Evolutionary conservation across 208 protist species (phyloP).

Genomic region (Leishmania mexicana): DNA sequence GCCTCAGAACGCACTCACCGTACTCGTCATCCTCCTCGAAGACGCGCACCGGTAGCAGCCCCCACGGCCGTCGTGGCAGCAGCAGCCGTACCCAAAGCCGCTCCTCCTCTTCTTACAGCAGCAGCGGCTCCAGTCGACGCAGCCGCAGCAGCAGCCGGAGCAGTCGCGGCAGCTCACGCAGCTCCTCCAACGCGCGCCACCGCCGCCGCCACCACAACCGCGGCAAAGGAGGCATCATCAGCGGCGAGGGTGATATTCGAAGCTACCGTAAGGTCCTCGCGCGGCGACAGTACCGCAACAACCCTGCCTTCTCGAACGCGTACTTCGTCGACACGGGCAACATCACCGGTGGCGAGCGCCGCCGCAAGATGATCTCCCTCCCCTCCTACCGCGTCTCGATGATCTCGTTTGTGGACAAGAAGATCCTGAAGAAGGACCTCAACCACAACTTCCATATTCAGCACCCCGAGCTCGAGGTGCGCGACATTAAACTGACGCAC

Average conservation of each 20-base stretch:
- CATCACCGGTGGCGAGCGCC: constrained; percentile 86
- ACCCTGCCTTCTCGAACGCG: constrained; percentile 72
- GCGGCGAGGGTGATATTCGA: constrained; percentile 50
- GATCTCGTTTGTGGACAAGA: constrained; percentile 84
- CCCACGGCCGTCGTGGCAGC: constrained; percentile 28
- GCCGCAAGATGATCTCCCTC: constrained; percentile 78
- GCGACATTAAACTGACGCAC: constrained; percentile 85
- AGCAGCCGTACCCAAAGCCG: constrained; percentile 13
- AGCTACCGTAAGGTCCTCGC: constrained; percentile 74
- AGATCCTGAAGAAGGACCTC: constrained; percentile 87
- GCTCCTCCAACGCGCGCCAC: constrained; percentile 18
- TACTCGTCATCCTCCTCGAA: constrained; percentile 20
- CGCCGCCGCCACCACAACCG: constrained; percentile 28
- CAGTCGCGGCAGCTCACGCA: constrained; percentile 24
- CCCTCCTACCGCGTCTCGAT: constrained; percentile 79
- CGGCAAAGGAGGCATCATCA: constrained; percentile 34
- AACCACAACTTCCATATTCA: constrained; percentile 89
- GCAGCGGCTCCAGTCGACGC: constrained; percentile 7
- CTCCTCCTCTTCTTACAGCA: constrained; percentile 11
- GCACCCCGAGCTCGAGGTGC: constrained; percentile 83
- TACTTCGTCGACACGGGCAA: constrained; percentile 84
- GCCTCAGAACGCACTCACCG: constrained; percentile 1
- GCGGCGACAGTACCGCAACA: constrained; percentile 48
- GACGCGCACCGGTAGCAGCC: constrained; percentile 13
- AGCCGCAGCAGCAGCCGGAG: constrained; percentile 18